These are phyloP conservation scores for Pichia insulana DNA, from an alignment of 805 yeast genomes.

Conservation along the genomic window DNA sequence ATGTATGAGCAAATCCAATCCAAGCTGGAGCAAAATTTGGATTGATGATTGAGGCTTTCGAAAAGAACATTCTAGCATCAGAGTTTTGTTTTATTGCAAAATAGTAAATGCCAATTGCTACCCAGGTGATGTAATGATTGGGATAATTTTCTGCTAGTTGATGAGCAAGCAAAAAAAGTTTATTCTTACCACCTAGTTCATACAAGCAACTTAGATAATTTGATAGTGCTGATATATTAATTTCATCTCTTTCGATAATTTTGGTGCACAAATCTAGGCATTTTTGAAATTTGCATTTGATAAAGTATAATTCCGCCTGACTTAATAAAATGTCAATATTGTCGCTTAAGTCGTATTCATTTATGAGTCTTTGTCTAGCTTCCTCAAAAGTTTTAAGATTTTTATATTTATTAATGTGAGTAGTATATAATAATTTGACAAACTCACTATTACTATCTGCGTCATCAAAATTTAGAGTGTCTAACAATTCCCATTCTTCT, in stretches of 20 bases:
- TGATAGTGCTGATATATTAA: constrained; percentile 65
- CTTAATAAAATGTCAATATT: constrained; percentile 64
- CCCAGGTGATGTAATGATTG: constrained; percentile 76
- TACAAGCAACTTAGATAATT: constrained; percentile 74
- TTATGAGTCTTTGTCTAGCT: constrained; percentile 55
- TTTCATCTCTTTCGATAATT: constrained; percentile 50
- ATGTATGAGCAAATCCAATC: constrained; percentile 97
- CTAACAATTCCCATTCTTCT: constrained; percentile 80
- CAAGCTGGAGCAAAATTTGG: constrained; percentile 93
- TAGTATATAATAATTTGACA: constrained; percentile 65
- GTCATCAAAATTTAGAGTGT: constrained; percentile 55
- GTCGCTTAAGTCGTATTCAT: constrained; percentile 61
- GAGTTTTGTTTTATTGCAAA: constrained; percentile 59
- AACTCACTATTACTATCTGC: constrained; percentile 76
- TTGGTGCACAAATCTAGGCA: constrained; percentile 69
- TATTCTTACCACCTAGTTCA: constrained; percentile 77
- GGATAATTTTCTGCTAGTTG: constrained; percentile 81
- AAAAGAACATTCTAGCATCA: constrained; percentile 82
- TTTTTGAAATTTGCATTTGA: constrained; percentile 70
- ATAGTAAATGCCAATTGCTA: constrained; percentile 87
- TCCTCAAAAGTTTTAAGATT: constrained; percentile 51
- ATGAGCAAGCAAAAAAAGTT: constrained; percentile 72
- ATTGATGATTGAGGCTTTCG: constrained; percentile 79
- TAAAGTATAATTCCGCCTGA: constrained; percentile 59
- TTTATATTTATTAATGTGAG: constrained; percentile 65